These are phyloP conservation scores for Suillus alpinus DNA, from an alignment of 768 basidiomycete genomes.

Conservation along the genomic window DNA sequence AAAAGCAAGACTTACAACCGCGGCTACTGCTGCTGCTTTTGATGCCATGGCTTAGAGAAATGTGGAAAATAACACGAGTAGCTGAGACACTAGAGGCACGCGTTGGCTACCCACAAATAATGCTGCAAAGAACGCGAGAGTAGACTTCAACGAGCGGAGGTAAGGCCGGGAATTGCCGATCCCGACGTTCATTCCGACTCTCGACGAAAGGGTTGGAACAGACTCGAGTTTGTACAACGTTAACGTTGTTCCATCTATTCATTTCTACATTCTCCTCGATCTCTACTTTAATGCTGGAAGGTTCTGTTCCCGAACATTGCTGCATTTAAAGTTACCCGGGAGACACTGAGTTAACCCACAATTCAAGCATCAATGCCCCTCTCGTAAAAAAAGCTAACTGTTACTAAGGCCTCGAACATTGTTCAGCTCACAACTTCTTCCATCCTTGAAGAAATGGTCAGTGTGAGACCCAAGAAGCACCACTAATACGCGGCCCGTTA, in stretches of 20 bases:
- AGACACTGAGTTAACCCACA: background rate
- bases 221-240: background rate
- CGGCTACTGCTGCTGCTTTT: constrained; percentile 67
- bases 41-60: constrained; percentile 53
- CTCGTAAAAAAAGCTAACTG: background rate
- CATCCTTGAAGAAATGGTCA: background rate
- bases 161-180: constrained; percentile 29
- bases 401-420: background rate
- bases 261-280: background rate
- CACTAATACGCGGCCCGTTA: background rate
- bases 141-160: constrained; percentile 11
- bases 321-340: background rate
- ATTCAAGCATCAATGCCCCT: background rate
- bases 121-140: constrained; percentile 10
- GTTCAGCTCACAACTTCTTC: background rate
- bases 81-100: background rate
- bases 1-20: constrained; percentile 47
- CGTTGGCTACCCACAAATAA: background rate
- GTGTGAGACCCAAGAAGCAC: background rate
- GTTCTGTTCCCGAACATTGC: background rate
- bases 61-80: constrained; percentile 5
- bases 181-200: constrained; percentile 13
- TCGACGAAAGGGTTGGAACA: constrained; percentile 4
- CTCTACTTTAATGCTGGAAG: background rate
- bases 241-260: background rate